Conservation (phyloP, 257 asterid genomes). For the Anisodus tanguticus region DNA sequence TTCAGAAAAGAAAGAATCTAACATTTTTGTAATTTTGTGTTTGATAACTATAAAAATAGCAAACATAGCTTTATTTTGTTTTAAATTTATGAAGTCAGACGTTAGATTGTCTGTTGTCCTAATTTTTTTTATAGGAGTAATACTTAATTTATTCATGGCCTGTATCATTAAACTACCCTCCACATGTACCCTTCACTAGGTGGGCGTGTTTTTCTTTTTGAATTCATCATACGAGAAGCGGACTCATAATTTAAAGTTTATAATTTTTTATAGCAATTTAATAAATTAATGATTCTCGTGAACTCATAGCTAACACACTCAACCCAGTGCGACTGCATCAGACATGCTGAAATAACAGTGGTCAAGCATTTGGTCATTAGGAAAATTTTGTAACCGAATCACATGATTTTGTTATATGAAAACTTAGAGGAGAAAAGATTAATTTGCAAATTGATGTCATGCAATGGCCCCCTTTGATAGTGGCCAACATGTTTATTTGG, state of each 20-base stretch:
- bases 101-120: too few species aligned
- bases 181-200: too few species aligned
- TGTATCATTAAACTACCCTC: too few species aligned
- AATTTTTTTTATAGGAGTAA: too few species aligned
- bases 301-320: too few species aligned
- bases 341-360: background rate
- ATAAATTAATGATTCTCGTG: too few species aligned
- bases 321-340: too few species aligned
- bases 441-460: background rate
- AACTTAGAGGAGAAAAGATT: background rate
- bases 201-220: background rate
- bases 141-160: background rate
- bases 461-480: background rate
- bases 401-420: background rate
- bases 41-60: background rate
- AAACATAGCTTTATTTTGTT: background rate
- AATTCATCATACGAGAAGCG: background rate
- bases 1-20: background rate
- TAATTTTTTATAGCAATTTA: too few species aligned
- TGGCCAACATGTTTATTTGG: background rate
- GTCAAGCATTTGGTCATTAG: conserved; percentile 23
- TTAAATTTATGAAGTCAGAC: background rate
- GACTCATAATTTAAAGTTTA: too few species aligned
- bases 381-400: background rate
- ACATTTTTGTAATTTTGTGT: background rate